Conservation (phyloP, 306 rosid genomes). For the Heteromeles arbutifolia region DNA sequence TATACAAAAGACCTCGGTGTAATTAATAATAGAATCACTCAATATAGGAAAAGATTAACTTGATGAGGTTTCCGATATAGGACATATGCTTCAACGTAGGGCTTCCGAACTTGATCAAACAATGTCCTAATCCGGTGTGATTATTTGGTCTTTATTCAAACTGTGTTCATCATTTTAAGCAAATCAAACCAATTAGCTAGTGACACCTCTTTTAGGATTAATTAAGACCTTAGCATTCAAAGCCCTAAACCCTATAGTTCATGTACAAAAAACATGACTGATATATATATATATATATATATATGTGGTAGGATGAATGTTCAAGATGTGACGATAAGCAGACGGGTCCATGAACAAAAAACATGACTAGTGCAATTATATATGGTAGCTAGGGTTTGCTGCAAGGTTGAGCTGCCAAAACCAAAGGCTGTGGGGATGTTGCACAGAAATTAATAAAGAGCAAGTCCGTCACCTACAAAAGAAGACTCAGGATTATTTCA, state of each 20-base stretch:
- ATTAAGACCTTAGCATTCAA: not conserved
- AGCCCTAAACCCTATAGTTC: not conserved
- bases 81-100: not conserved
- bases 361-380: not conserved
- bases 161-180: not conserved
- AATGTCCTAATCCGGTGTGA: not conserved
- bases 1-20: too few relatives aligned
- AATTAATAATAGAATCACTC: not conserved
- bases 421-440: slow-evolving; percentile 42
- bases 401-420: slow-evolving; percentile 17
- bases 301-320: not conserved
- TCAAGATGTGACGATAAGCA: not conserved
- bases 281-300: too few relatives aligned
- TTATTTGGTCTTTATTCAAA: not conserved
- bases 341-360: slow-evolving; percentile 4
- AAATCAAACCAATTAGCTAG: not conserved
- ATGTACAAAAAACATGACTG: not conserved
- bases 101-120: not conserved
- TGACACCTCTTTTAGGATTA: not conserved
- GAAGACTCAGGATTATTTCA: slow-evolving; percentile 43
- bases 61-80: too few relatives aligned
- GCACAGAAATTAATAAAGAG: slow-evolving; percentile 88
- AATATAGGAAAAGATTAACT: too few relatives aligned
- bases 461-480: slow-evolving; percentile 21
- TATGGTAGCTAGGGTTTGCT: not conserved